Evolutionary conservation across 805 yeast genomes (phyloP), one percentile per base, ranked within the genome.

Genomic region (Yamadazyma scolyti): DNA sequence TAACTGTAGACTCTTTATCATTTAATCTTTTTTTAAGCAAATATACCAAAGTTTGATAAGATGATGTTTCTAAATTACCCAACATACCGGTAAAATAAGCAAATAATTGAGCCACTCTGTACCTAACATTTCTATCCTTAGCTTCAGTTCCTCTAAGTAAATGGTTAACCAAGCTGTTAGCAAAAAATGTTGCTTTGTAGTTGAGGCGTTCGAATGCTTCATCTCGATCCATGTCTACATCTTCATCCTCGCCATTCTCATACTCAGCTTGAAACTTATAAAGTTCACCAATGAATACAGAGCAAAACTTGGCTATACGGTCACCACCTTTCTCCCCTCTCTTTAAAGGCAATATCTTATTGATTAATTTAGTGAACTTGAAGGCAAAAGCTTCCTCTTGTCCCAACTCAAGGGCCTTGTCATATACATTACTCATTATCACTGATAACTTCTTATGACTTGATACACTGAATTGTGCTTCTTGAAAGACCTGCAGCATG

Each of bases 81-180:
- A 88, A 68, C 33, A 77, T 75, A 44, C 78, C 76, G 58, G 90
- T 78, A 12, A 82, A 59, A 28, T 77, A 75, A 1, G 89, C 84
- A 28, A 86, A 60, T 16, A 86, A 60, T 49, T 86, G 95, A 22
- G 83, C 80, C 6, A 78, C 82, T 38, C 97, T 68, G 54, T 72
- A 88, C 28, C 98, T 62, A 1, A 90, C 96, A 35, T 71, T 74
- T 47, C 75, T 78, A 49, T 84, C 82, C 43, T 74, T 74, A 9
- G 95, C 82, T 39, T 80, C 85, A 1, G 83, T 68, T 1, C 97
- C 97, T 36, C 79, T 67, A n/a, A 83, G 55, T 21, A 88, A 57
- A 53, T 84, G 90, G 13, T 74, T 66, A 2, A 86, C 68, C 17
- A 87, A 53, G 34, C 58, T 61, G 34, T 77, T 79, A 26, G 73